phyloP scores from a whole-genome alignment of 1,139 yeast genomes.

The Hemisphaericaspora xylofermentans region DNA sequence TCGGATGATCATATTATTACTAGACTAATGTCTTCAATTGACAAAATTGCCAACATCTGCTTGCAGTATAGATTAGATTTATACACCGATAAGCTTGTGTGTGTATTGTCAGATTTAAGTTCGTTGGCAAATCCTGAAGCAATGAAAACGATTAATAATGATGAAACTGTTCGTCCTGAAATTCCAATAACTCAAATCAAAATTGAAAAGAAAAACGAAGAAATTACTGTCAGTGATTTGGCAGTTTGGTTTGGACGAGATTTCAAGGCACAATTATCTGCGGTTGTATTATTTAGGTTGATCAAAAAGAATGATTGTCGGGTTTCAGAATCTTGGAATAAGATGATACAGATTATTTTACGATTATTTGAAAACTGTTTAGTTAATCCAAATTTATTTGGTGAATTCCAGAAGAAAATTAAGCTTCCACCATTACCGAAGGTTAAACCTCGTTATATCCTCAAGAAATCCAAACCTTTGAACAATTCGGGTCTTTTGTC shows the following conservation, averaged over 20 bases:
- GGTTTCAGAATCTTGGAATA: constrained; percentile 57
- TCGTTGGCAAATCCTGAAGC: constrained; percentile 38
- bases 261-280: constrained; percentile 86
- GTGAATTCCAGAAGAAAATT: constrained; percentile 58
- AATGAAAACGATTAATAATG: constrained; percentile 18
- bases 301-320: constrained; percentile 57
- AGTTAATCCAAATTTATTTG: constrained; percentile 64
- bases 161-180: constrained; percentile 43
- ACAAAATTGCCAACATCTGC: constrained; percentile 79
- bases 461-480: constrained; percentile 58
- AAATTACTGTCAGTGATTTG: constrained; percentile 73
- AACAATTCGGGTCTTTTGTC: constrained; percentile 79
- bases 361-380: constrained; percentile 73
- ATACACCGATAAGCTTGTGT: constrained; percentile 64
- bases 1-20: constrained; percentile 87
- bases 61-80: constrained; percentile 56
- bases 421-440: constrained; percentile 53
- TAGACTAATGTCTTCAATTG: constrained; percentile 82
- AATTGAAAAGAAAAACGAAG: constrained; percentile 49
- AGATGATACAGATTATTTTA: constrained; percentile 58
- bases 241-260: constrained; percentile 87
- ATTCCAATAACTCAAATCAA: constrained; percentile 50
- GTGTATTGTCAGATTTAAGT: constrained; percentile 63
- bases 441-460: constrained; percentile 64
- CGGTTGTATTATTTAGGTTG: constrained; percentile 80